A percentile compares a stretch with the other conserved stretches of the same genome.
phyloP scores from a whole-genome alignment of 345 rosid species.

The Syzygium oleosum region DNA sequence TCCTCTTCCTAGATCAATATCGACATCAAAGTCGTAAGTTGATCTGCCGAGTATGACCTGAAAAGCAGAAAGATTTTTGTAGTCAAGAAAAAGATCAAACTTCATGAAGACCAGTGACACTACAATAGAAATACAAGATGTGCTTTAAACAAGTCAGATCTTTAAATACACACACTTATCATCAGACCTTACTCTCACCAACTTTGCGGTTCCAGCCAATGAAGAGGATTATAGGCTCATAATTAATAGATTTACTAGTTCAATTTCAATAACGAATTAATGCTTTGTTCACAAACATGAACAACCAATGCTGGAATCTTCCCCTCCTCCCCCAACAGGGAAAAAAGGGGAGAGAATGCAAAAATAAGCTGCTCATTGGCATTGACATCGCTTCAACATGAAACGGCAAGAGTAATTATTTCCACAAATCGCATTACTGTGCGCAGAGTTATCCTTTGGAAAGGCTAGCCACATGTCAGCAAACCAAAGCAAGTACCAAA shows the following conservation, averaged over 20 bases:
- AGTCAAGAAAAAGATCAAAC: background rate
- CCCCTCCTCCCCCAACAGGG: background rate
- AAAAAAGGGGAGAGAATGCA: background rate
- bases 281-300: background rate
- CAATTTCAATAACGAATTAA: background rate
- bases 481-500: background rate
- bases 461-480: background rate
- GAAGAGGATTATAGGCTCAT: background rate
- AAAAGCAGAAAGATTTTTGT: conserved; percentile 7
- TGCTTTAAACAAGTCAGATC: background rate
- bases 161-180: background rate
- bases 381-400: background rate
- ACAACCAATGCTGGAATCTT: background rate
- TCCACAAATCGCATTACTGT: background rate
- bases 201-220: background rate
- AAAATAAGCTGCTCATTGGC: background rate
- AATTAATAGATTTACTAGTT: background rate
- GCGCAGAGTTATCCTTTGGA: background rate
- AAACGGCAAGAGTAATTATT: background rate
- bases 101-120: background rate
- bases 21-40: conserved; percentile 53
- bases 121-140: background rate
- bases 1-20: conserved; percentile 78
- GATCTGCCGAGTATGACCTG: conserved; percentile 93
- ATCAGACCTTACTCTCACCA: background rate